Conservation (phyloP, 495 filamentous ascomycete species). For the Daldinia decipiens region DNA sequence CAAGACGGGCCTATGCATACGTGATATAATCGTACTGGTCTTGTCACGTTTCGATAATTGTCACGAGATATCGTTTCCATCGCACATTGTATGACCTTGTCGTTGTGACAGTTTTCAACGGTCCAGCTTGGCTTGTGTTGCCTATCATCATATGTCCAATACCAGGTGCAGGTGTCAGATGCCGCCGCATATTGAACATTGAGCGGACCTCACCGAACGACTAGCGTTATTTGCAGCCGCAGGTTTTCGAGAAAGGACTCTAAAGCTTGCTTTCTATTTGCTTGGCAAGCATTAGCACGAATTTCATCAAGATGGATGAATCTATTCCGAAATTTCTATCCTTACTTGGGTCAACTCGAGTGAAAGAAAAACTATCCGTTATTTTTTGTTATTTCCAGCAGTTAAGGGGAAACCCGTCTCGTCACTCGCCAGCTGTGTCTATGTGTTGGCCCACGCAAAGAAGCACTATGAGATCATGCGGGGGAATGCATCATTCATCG, state of each 20-base stretch:
- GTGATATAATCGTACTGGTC: slow-evolving; percentile 3
- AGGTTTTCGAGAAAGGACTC: slow-evolving; percentile 12
- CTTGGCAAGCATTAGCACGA: background rate
- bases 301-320: slow-evolving; percentile 2
- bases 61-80: slow-evolving; percentile 34
- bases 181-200: slow-evolving; percentile 5
- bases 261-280: background rate
- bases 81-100: slow-evolving; percentile 26
- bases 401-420: background rate
- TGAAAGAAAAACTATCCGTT: slow-evolving; percentile 6
- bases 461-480: slow-evolving; percentile 43
- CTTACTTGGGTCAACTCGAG: slow-evolving; percentile 17
- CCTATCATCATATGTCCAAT: slow-evolving; percentile 11
- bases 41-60: slow-evolving; percentile 11
- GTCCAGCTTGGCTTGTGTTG: slow-evolving; percentile 5
- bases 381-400: slow-evolving; percentile 14
- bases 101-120: slow-evolving; percentile 24
- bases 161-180: slow-evolving; percentile 13
- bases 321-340: slow-evolving; percentile 1
- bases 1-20: background rate
- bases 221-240: slow-evolving; percentile 19
- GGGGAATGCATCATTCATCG: slow-evolving; percentile 34
- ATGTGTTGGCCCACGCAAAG: slow-evolving; percentile 16
- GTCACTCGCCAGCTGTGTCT: slow-evolving; percentile 12
- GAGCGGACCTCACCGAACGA: slow-evolving; percentile 2